Conservation (phyloP, 73 alveolate genomes). For the Paramecium biaurelia region DNA sequence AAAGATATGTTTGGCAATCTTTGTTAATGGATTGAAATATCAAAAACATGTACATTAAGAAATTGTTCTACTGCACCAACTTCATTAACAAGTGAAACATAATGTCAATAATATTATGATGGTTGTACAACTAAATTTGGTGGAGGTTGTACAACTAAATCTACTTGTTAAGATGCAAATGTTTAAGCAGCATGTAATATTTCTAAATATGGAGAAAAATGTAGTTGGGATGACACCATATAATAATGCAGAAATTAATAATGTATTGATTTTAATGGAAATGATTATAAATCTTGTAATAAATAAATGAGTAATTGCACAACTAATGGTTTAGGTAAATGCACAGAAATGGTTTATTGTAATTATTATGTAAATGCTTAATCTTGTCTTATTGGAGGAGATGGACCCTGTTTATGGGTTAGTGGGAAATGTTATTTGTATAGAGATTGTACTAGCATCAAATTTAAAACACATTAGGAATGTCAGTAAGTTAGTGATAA, state of each 20-base stretch:
- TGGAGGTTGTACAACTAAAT: constrained; percentile 28
- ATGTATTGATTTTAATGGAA: not conserved
- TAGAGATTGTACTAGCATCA: not conserved
- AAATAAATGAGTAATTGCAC: not conserved
- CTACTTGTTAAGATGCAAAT: not conserved
- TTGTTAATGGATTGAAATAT: not conserved
- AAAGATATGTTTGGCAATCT: not conserved
- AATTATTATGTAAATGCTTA: not conserved
- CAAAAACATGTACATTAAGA: not conserved
- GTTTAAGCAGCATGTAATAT: constrained; percentile 2
- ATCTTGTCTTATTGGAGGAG: not conserved
- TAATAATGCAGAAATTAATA: not conserved
- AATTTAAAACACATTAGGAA: not conserved
- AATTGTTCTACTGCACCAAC: constrained; percentile 16
- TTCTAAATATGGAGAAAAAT: not conserved
- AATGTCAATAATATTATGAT: not conserved
- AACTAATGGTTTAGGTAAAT: not conserved
- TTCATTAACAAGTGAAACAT: not conserved
- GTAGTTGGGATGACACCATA: constrained; percentile 12
- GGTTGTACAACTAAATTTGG: not conserved
- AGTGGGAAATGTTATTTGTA: not conserved
- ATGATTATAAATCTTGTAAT: not conserved
- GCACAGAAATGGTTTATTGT: not conserved
- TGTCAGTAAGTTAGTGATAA: not conserved
- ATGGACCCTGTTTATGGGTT: constrained; percentile 35